Percentiles rank a stretch among this genome's conserved stretches.
Conservation (phyloP, 768 basidiomycete genomes). For the Leccinum truebloodii region DNA sequence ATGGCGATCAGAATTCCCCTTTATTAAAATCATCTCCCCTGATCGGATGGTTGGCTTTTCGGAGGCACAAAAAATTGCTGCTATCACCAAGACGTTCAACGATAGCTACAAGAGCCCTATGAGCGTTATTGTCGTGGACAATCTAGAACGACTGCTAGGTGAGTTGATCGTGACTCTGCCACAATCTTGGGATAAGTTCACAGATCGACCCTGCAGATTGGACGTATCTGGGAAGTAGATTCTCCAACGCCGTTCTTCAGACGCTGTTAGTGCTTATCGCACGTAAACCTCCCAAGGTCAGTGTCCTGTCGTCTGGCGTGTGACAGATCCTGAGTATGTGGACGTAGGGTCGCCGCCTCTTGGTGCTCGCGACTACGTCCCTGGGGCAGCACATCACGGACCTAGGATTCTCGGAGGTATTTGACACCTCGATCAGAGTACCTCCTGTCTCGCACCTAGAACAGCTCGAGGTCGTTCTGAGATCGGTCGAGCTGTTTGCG, state of each 20-base stretch:
- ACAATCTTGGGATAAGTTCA: slow-evolving; percentile 8
- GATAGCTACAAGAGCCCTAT: slow-evolving; percentile 98
- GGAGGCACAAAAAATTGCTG: slow-evolving; percentile 88
- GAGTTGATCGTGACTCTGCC: slow-evolving; percentile 23
- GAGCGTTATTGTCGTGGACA: slow-evolving; percentile 95
- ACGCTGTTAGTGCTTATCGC: slow-evolving; percentile 85
- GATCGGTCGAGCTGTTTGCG: slow-evolving; percentile 77
- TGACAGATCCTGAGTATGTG: slow-evolving; percentile 12
- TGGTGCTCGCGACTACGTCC: slow-evolving; percentile 92
- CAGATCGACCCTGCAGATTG: slow-evolving; percentile 60
- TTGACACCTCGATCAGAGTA: slow-evolving; percentile 85
- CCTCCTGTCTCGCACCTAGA: slow-evolving; percentile 75
- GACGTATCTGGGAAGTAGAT: slow-evolving; percentile 95
- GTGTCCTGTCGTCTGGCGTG: slow-evolving; percentile 8
- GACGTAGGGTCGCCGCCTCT: slow-evolving; percentile 79
- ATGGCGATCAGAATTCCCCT: slow-evolving; percentile 90
- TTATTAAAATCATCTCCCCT: slow-evolving; percentile 96
- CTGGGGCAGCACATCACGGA: slow-evolving; percentile 83
- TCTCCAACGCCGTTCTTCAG: slow-evolving; percentile 93
- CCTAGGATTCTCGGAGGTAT: slow-evolving; percentile 84
- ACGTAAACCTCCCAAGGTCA: slow-evolving; percentile 89
- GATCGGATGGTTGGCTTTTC: slow-evolving; percentile 96
- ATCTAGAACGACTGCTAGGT: slow-evolving; percentile 91
- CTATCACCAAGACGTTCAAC: slow-evolving; percentile 89
- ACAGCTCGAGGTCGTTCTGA: slow-evolving; percentile 74